Evolutionary conservation across 805 yeast genomes (phyloP).

Genomic region (Yamadazyma takamatsuzukensis): DNA sequence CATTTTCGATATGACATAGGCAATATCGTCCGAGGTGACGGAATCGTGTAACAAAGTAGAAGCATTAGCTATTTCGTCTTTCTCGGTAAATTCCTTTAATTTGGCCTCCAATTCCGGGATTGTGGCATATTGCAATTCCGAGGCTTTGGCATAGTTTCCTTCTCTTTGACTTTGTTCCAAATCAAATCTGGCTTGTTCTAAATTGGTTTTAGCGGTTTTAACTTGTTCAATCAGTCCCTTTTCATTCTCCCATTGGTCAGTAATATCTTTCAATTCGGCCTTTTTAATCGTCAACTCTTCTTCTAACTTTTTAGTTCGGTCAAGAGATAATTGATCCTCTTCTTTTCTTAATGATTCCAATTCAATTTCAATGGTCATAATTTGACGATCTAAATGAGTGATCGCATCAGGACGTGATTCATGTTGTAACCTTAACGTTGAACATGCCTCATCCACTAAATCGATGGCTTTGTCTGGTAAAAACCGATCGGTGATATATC

Average conservation of each 20-base stretch:
- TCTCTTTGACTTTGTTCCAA: slow-evolving; percentile 78
- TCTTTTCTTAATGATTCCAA: slow-evolving; percentile 91
- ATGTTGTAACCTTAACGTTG: slow-evolving; percentile 89
- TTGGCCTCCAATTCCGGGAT: slow-evolving; percentile 76
- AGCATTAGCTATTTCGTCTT: slow-evolving; percentile 24
- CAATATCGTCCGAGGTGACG: slow-evolving; percentile 91
- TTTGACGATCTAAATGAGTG: slow-evolving; percentile 79
- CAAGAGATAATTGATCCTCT: slow-evolving; percentile 78
- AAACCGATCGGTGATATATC: slow-evolving; percentile 88
- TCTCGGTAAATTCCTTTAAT: slow-evolving; percentile 44
- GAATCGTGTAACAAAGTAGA: slow-evolving; percentile 72
- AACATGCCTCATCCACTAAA: slow-evolving; percentile 95
- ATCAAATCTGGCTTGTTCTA: slow-evolving; percentile 81
- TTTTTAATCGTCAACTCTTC: slow-evolving; percentile 59
- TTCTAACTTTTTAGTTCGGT: slow-evolving; percentile 72
- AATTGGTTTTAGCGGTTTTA: slow-evolving; percentile 73
- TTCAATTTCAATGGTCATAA: slow-evolving; percentile 94
- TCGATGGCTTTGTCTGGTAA: slow-evolving; percentile 97
- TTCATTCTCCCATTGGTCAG: slow-evolving; percentile 85
- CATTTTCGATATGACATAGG: slow-evolving; percentile 86
- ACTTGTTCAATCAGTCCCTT: slow-evolving; percentile 70
- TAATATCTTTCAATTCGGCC: slow-evolving; percentile 65
- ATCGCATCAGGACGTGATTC: slow-evolving; percentile 96
- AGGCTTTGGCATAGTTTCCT: slow-evolving; percentile 84
- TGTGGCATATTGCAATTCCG: slow-evolving; percentile 80